phyloP scores from a whole-genome alignment of 169 alveolate genomes.

The Plasmodium knowlesi region DNA sequence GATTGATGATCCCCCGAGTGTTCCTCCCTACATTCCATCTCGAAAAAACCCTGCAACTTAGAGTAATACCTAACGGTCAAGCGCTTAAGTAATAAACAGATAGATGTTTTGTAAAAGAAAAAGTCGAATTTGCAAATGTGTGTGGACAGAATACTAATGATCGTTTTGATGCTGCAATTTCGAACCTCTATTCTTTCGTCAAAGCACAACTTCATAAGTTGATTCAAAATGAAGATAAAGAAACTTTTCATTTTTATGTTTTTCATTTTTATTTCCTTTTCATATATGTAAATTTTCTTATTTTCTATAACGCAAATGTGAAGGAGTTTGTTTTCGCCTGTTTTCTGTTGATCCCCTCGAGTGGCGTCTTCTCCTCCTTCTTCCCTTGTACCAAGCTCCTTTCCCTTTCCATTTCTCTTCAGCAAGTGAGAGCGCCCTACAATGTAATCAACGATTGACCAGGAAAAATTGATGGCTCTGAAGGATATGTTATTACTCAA shows the following conservation, averaged over 20 bases:
- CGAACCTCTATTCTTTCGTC: conserved; percentile 76
- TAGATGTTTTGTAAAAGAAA: conserved; percentile 68
- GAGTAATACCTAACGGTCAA: conserved; percentile 29
- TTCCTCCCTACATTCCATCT: conserved; percentile 12
- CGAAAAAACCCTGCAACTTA: conserved; percentile 30
- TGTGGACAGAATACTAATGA: conserved; percentile 64
- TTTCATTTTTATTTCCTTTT: conserved; percentile 58
- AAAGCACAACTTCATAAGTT: conserved; percentile 64
- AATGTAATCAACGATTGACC: conserved; percentile 72
- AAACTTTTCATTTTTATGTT: conserved; percentile 72
- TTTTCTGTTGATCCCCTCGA: background rate
- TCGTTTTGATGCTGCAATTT: conserved; percentile 74
- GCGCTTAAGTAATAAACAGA: conserved; percentile 51
- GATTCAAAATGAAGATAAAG: conserved; percentile 63
- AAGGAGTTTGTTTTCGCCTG: conserved; percentile 4
- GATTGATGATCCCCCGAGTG: background rate
- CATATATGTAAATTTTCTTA: conserved; percentile 43
- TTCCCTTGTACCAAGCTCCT: background rate
- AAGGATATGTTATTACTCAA: conserved; percentile 61
- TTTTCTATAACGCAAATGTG: conserved; percentile 40
- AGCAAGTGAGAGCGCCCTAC: conserved; percentile 29
- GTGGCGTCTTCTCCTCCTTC: background rate
- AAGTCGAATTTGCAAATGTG: conserved; percentile 64
- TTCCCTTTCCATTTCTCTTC: background rate
- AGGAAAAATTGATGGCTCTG: conserved; percentile 69